These are phyloP conservation scores for Aspergillus ibericus DNA, from an alignment of 2,329 filamentous ascomycete genomes.

Conservation along the genomic window DNA sequence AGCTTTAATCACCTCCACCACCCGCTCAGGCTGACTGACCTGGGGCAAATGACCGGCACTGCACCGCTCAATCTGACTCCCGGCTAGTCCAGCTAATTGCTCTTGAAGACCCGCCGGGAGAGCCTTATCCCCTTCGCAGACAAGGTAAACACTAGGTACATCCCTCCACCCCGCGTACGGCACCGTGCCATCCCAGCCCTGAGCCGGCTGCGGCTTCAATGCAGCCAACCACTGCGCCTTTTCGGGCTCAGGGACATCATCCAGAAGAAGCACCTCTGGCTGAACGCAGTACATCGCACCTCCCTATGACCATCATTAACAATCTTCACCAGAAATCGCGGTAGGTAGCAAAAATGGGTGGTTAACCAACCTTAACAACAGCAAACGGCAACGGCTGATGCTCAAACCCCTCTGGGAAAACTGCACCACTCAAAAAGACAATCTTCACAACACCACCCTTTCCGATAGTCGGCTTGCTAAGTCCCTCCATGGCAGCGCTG, in stretches of 20 bases:
- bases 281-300: background rate
- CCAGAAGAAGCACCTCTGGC: background rate
- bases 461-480: background rate
- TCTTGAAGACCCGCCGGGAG: constrained; percentile 1
- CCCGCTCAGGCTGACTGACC: background rate
- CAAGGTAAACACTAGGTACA: constrained; percentile 3
- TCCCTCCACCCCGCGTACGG: constrained; percentile 4
- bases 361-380: background rate
- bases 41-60: constrained; percentile 2
- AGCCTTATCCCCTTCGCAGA: background rate
- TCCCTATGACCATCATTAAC: background rate
- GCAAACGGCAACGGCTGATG: constrained; percentile 2
- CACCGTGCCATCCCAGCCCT: background rate
- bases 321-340: too few relatives aligned
- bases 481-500: background rate
- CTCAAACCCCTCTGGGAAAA: background rate
- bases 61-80: background rate
- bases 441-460: constrained; percentile 1
- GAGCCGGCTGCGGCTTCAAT: background rate
- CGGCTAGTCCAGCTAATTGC: background rate
- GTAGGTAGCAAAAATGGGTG: too few relatives aligned
- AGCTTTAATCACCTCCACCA: background rate
- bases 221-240: background rate
- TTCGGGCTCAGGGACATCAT: background rate
- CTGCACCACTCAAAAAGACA: constrained; percentile 1